Evolutionary conservation across 257 asterid species (phyloP).

Genomic region (Nicotiana otophora): DNA sequence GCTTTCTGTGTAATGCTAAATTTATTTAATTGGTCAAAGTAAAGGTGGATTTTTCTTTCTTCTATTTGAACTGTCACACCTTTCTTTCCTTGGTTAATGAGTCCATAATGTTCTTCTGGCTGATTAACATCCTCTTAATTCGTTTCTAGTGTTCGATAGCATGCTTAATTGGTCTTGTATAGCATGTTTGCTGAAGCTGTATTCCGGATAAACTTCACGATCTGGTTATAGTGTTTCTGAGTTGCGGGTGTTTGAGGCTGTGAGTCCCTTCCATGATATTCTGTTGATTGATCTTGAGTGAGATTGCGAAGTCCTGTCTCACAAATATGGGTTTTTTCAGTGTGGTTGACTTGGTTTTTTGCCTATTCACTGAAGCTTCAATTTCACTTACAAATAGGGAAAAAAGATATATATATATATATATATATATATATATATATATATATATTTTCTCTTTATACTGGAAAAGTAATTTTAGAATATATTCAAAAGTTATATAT

Average conservation of each 20-base stretch:
- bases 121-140: neutral
- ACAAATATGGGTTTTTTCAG: neutral
- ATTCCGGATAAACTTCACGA: neutral
- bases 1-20: neutral
- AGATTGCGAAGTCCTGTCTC: neutral
- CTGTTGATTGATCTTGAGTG: neutral
- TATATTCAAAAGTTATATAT: too few species aligned
- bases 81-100: too few species aligned
- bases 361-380: neutral
- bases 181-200: neutral
- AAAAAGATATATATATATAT: too few species aligned
- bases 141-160: neutral
- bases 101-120: neutral
- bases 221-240: too few species aligned
- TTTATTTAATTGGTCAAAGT: neutral
- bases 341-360: neutral
- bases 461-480: too few species aligned
- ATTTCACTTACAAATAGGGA: neutral
- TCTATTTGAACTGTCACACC: too few species aligned
- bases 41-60: neutral
- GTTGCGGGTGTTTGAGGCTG: too few species aligned
- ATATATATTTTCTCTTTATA: too few species aligned
- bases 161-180: neutral
- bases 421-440: too few species aligned
- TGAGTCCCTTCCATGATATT: neutral